These are phyloP conservation scores for Prunus armeniaca DNA, from an alignment of 306 rosid genomes.

Conservation along the genomic window DNA sequence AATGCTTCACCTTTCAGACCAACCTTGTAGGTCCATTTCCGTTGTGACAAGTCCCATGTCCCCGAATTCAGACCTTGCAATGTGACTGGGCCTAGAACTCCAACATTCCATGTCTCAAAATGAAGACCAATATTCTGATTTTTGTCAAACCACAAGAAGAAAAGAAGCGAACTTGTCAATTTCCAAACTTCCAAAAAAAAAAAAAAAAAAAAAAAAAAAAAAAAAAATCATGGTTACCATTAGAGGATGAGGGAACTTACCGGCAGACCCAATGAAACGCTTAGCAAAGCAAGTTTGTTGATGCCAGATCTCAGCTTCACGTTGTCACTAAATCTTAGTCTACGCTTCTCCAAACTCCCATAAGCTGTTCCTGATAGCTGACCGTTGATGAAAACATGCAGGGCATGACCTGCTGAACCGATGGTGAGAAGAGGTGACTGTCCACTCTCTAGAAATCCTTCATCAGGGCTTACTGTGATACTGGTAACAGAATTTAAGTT, in stretches of 20 bases:
- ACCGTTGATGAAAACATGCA: constrained; percentile 87
- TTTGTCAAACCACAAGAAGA: background rate
- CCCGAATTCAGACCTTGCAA: constrained; percentile 78
- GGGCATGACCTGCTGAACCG: constrained; percentile 84
- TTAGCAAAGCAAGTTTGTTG: constrained; percentile 86
- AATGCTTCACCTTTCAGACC: constrained; percentile 82
- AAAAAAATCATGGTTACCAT: background rate
- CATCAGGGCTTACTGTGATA: constrained; percentile 64
- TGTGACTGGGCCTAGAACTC: constrained; percentile 86
- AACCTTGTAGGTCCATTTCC: constrained; percentile 97
- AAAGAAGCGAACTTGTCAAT: constrained; percentile 3
- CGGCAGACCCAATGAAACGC: constrained; percentile 82
- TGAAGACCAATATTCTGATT: constrained; percentile 74
- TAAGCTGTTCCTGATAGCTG: constrained; percentile 74
- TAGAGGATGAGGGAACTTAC: constrained; percentile 46
- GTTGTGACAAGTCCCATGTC: constrained; percentile 73
- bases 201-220: background rate
- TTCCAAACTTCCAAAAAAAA: background rate
- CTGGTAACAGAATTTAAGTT: constrained; percentile 32
- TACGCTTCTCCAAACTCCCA: constrained; percentile 54
- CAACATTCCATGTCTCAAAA: constrained; percentile 90
- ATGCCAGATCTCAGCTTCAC: constrained; percentile 67
- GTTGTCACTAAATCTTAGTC: constrained; percentile 51
- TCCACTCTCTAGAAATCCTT: constrained; percentile 64
- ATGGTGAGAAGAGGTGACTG: constrained; percentile 65